Conservation (phyloP, 306 rosid genomes). For the Quercus variabilis region DNA sequence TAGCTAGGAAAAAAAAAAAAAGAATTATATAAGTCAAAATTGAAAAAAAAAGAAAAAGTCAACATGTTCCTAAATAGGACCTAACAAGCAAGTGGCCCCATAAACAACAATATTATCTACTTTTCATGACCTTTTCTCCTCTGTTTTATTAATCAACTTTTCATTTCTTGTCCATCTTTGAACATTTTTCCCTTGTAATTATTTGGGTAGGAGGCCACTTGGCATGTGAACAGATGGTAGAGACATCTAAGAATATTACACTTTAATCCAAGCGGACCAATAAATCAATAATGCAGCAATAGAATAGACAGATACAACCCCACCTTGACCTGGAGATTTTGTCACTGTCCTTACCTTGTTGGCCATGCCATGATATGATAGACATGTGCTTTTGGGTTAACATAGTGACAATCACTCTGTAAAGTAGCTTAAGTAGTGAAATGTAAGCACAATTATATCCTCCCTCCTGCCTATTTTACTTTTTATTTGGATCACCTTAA, state of each 20-base stretch:
- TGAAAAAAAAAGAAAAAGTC: too few relatives aligned
- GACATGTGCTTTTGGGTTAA: background rate
- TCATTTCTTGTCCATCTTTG: too few relatives aligned
- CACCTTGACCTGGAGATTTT: constrained; percentile 30
- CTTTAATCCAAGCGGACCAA: constrained; percentile 12
- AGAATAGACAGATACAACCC: background rate
- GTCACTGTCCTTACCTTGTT: constrained; percentile 20
- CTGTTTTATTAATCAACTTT: too few relatives aligned
- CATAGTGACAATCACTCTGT: background rate
- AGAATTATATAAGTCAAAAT: too few relatives aligned
- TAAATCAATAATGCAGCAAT: background rate
- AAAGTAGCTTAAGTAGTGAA: background rate
- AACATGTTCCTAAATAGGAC: too few relatives aligned
- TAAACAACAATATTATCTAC: too few relatives aligned
- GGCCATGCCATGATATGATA: background rate
- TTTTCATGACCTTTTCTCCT: too few relatives aligned
- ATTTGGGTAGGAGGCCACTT: constrained; percentile 9
- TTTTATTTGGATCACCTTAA: background rate
- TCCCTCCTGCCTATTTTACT: background rate
- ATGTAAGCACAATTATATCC: background rate
- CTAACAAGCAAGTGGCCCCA: too few relatives aligned
- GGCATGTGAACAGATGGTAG: constrained; percentile 34
- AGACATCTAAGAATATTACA: constrained; percentile 12
- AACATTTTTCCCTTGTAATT: too few relatives aligned
- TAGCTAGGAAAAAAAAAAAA: too few relatives aligned